Conservation (phyloP, 352 stramenopile species). For the Pythium coloratum region DNA sequence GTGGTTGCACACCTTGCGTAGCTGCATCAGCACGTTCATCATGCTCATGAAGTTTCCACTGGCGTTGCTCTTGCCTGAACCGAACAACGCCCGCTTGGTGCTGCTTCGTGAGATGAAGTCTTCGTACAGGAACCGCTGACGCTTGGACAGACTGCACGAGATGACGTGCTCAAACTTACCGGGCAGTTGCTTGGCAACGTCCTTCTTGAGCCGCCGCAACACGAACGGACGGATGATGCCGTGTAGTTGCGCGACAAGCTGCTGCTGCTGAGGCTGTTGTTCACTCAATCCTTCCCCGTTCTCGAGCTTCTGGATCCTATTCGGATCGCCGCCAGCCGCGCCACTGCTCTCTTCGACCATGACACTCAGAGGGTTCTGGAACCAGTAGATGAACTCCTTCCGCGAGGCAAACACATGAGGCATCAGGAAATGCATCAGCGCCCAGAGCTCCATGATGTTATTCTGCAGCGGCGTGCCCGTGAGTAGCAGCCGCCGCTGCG, state of each 20-base stretch:
- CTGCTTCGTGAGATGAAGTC: slow-evolving; percentile 97
- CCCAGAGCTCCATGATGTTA: slow-evolving; percentile 98
- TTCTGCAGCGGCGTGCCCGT: slow-evolving; percentile 98
- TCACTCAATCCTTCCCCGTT: background rate
- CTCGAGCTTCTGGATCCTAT: background rate
- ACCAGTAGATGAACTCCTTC: slow-evolving; percentile 98
- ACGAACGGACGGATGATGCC: slow-evolving; percentile 98
- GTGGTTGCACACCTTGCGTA: slow-evolving; percentile 98
- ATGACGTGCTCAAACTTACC: slow-evolving; percentile 98
- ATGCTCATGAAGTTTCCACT: slow-evolving; percentile 94
- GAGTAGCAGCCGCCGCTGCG: slow-evolving; percentile 89
- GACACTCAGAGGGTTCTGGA: slow-evolving; percentile 94
- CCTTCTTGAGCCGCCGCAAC: slow-evolving; percentile 95
- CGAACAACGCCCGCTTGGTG: slow-evolving; percentile 91
- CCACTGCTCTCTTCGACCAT: slow-evolving; percentile 64
- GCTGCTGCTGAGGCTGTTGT: slow-evolving; percentile 64
- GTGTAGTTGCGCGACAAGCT: slow-evolving; percentile 94
- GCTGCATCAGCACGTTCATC: slow-evolving; percentile 99
- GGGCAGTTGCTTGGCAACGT: slow-evolving; percentile 97
- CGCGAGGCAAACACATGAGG: slow-evolving; percentile 93
- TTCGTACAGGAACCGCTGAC: slow-evolving; percentile 97
- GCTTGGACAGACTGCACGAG: slow-evolving; percentile 91
- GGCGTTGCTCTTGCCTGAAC: slow-evolving; percentile 63
- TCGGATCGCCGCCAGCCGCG: background rate
- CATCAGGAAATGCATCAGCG: slow-evolving; percentile 98